Evolutionary conservation across 1,139 yeast genomes (phyloP), one percentile per base, ranked within the genome.

Genomic region (Eremothecium coryli): DNA sequence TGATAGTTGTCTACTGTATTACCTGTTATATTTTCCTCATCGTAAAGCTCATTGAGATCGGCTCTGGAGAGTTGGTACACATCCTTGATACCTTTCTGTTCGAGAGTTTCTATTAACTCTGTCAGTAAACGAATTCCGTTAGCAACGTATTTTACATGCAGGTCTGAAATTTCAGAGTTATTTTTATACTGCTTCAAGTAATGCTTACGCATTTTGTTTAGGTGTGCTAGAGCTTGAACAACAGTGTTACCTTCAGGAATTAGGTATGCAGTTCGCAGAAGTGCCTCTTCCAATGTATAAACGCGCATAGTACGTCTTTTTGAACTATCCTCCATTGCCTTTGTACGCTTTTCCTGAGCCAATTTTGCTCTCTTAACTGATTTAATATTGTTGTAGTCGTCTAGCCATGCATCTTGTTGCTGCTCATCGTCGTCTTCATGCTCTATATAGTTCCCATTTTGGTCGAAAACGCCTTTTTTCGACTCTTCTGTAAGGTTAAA

Each of bases 401-500:
- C 37, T 10, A 48, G 35, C 55, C 54, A 50, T 21, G 37, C 35
- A 15, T 51, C 57, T 26, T 49, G 44, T 8, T 39, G 32, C 6
- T 24, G 6, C 4, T 40, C 43, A 23, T 44, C 45, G 2, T 45
- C 43, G 6, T 22, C 31, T 16, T 38, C 17, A 10, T 34, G 23
- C 31, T 38, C 38, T 2, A 41, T 35, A 26, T 44, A 50, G 29
- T 49, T 49, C n/a, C 54, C 55, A 32, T 41, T 41, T 22, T 39
- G 37, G 26, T 52, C 55, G 23, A 48, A 46, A n/a, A 28, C 37
- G 2, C 54, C 57, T 12, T 39, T 27, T 20, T 42, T 29, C 15
- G 42, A 25, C 24, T 50, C 56, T 14, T 47, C 46, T 5, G 45
- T 43, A 11, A 51, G 25, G 29, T 48, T 41, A 29, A 51, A 52